Evolutionary conservation across 768 basidiomycete species (phyloP), one percentile per base, ranked within the genome.

Genomic region (Naematelia aurantialba): DNA sequence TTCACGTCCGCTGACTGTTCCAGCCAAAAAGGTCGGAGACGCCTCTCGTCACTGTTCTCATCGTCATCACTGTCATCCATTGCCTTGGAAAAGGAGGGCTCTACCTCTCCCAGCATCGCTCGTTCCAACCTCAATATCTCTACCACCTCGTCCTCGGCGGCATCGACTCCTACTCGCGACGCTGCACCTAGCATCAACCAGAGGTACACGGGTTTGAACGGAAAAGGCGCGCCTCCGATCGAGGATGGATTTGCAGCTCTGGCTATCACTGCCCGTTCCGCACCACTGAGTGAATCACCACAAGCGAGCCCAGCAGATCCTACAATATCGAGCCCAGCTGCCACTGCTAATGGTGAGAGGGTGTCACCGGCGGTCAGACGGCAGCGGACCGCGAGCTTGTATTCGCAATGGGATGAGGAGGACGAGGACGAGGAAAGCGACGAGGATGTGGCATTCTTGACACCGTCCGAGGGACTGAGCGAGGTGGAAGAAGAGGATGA

Each of bases 401-500:
- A 74, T 52, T 73, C 72, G 5, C 68, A 70, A 42, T 76, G 74
- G 70, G 68, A 70, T 45, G 65, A 66, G 5, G 73, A 62, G 2
- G 67, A 62, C 11, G 69, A 69, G 2, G 65, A 65, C 3, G 58
- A 59, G 8, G 59, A 59, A 30, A 70, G 72, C 13, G 68, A 69
- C 14, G 59, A 63, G 21, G 70, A 71, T 44, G 66, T 63, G 31
- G 66, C 66, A 1, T 77, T 74, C 57, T 55, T 63, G 21, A 77
- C 70, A 21, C 70, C 76, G 14, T 61, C 70, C 5, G 76, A 77
- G 24, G 76, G 76, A 1, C 58, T 77, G 50, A 75, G 74, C 51
- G 74, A 75, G 52, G 71, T 77, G 4, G 75, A 70, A 45, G 75
- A 76, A 59, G 74, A 64, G 19, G 70, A 73, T 13, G 74, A 76